phyloP scores from a whole-genome alignment of 176 grass and related monocot species.

The Bothriochloa decipiens region DNA sequence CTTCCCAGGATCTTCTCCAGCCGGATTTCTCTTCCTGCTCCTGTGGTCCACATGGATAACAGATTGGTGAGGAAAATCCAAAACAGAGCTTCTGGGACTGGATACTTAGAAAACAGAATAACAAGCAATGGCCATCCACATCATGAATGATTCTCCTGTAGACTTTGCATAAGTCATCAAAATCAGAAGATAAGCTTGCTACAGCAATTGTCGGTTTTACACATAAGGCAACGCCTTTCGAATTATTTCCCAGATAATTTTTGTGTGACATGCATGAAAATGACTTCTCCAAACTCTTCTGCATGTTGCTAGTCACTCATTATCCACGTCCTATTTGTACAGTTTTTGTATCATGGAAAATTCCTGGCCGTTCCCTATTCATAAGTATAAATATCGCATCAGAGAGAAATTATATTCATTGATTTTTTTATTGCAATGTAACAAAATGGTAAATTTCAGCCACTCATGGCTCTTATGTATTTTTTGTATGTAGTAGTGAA shows the following conservation, averaged over 20 bases:
- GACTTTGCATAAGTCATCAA: not conserved
- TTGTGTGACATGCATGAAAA: slow-evolving; percentile 7
- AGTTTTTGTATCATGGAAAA: not conserved
- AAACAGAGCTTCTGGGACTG: slow-evolving; percentile 1
- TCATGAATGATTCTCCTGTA: not conserved
- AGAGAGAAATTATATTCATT: not conserved
- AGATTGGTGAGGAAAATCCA: not conserved
- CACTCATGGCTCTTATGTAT: not conserved
- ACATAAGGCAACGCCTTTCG: not conserved
- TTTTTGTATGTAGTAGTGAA: not conserved
- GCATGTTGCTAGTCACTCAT: not conserved
- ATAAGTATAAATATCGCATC: not conserved
- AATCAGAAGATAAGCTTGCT: slow-evolving; percentile 6
- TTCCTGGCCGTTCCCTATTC: not conserved
- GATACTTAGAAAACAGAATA: not conserved
- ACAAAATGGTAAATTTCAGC: not conserved
- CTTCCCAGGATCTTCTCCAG: slow-evolving; percentile 69
- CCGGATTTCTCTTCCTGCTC: slow-evolving; percentile 57
- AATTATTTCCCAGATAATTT: slow-evolving; percentile 29
- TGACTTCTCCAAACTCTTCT: not conserved
- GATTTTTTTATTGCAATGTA: not conserved
- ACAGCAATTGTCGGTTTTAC: not conserved
- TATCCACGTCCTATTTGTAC: slow-evolving; percentile 4
- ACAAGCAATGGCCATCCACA: not conserved
- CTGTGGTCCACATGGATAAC: slow-evolving; percentile 25